Base-by-base conservation (phyloP, 345 rosid genomes). In the Bretschneidera sinensis region DNA sequence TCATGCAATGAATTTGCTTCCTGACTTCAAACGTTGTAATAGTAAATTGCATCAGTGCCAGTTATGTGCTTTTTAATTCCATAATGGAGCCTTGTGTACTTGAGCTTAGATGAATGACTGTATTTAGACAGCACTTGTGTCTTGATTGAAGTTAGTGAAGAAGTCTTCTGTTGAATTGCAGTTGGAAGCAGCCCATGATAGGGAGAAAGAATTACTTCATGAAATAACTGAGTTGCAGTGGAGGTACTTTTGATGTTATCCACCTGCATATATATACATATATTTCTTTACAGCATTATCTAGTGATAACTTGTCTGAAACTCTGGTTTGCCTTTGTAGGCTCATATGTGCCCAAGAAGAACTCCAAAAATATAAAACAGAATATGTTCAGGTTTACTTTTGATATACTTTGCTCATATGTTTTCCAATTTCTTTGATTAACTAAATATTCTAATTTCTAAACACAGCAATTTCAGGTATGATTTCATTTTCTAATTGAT, bases 151-250 rank as follows among this genome's bases (percentile, higher is more conserved):
- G 45, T 39, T 39, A 39, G 6, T 39, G 6, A 39, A 39, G 15
- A 39, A 39, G 45, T 74, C 54, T 49, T 21, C 28, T 34, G 24
- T 72, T 65, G 23, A 48, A 59, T 67, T 69, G 64, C 81, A 94
- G 99, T 80, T 94, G 47, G 99, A 94, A 82, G 81, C 88, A 54
- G 85, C 95, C 52, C 87, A 90, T 62, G 99, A 94, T 33, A 80
- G 90, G 78, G 99, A 94, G 73, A 88, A 85, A 74, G 99, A 90
- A 33, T 70, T 90, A 57, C 90, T 94, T 70, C 86, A 83, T 23
- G 97, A 90, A 74, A 68, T 90, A 74, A 88, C 95, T 0, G 99
- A 94, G 4, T 69, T 94, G 67, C 92, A 82, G 48, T 88, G 88
- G 91, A 94, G 95, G 99, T 90, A 86, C 48, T 31, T 54, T 54